Evolutionary conservation across 2,329 filamentous ascomycete species (phyloP).

Genomic region (Diplocarpon rosae): DNA sequence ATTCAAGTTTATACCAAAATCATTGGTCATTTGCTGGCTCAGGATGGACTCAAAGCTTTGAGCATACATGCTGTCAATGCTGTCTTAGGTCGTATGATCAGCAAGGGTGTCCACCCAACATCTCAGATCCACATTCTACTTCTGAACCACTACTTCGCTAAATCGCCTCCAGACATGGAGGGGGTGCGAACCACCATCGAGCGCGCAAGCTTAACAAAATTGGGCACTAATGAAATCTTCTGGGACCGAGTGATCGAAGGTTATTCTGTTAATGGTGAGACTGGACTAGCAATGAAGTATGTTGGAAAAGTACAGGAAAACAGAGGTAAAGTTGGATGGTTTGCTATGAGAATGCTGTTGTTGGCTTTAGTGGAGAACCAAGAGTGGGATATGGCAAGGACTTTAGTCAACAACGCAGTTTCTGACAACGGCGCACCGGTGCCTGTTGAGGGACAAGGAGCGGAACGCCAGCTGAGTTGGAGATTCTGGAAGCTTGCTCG

Average conservation of each 20-base stretch:
- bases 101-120: slow-evolving; percentile 40
- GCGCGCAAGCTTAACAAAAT: slow-evolving; percentile 29
- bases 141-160: slow-evolving; percentile 53
- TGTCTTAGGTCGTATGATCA: slow-evolving; percentile 52
- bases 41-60: slow-evolving; percentile 17
- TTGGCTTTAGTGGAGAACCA: slow-evolving; percentile 22
- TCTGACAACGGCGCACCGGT: slow-evolving; percentile 18
- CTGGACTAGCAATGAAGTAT: slow-evolving; percentile 37
- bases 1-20: slow-evolving; percentile 57
- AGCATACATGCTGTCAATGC: slow-evolving; percentile 39
- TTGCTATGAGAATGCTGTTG: slow-evolving; percentile 21
- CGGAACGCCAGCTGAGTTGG: slow-evolving; percentile 18
- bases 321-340: slow-evolving; percentile 19
- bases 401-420: slow-evolving; percentile 23
- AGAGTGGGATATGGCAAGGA: slow-evolving; percentile 24
- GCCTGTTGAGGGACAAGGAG: slow-evolving; percentile 13
- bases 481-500: slow-evolving; percentile 23
- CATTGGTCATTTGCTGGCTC: slow-evolving; percentile 48
- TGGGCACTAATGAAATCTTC: slow-evolving; percentile 43
- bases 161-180: slow-evolving; percentile 44
- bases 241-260: slow-evolving; percentile 62
- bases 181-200: slow-evolving; percentile 50
- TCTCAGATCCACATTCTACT: slow-evolving; percentile 67
- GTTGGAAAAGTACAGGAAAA: slow-evolving; percentile 34
- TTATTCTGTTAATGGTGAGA: slow-evolving; percentile 45